A percentile compares a stretch with the other conserved stretches of the same genome.
Evolutionary conservation across 1,284 basidiomycete genomes (phyloP).

Genomic region (Pseudozyma sp.): DNA sequence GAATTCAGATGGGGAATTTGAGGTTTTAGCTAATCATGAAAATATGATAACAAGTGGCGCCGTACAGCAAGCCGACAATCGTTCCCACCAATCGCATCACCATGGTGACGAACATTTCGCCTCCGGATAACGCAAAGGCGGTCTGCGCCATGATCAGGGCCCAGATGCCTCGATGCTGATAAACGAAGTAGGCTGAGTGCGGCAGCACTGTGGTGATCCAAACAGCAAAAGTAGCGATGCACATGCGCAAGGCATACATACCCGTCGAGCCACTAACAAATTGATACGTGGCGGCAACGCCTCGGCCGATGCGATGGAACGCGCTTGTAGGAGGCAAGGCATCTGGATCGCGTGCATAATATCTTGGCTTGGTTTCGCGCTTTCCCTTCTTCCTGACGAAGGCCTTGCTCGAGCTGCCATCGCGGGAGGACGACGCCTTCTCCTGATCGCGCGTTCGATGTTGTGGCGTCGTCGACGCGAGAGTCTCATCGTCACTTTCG

Average conservation of each 20-base stretch:
- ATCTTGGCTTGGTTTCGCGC: slow-evolving; percentile 9
- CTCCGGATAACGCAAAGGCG: slow-evolving; percentile 54
- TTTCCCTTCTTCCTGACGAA: slow-evolving; percentile 6
- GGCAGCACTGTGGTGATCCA: slow-evolving; percentile 72
- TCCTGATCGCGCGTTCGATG: slow-evolving; percentile 30
- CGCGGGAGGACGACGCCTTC: slow-evolving; percentile 11
- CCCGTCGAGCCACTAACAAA: slow-evolving; percentile 71
- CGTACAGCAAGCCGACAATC: slow-evolving; percentile 73
- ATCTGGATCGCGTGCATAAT: slow-evolving; percentile 77
- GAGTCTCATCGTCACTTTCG: slow-evolving; percentile 19
- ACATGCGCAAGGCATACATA: slow-evolving; percentile 75
- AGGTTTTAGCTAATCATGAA: too few species aligned
- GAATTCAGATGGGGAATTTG: too few species aligned
- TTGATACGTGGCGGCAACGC: slow-evolving; percentile 31
- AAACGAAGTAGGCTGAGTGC: slow-evolving; percentile 53
- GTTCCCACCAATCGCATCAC: slow-evolving; percentile 54
- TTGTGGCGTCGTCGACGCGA: slow-evolving; percentile 16
- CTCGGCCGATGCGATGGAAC: slow-evolving; percentile 53
- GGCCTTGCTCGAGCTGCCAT: background rate
- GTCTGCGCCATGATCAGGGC: slow-evolving; percentile 66
- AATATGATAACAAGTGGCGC: slow-evolving; percentile 78
- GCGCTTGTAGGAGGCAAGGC: slow-evolving; percentile 74
- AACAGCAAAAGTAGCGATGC: slow-evolving; percentile 72
- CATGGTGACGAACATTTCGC: slow-evolving; percentile 61
- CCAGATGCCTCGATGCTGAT: slow-evolving; percentile 65